phyloP scores from a whole-genome alignment of 23 red algal genomes.

The Chondrus crispus region DNA sequence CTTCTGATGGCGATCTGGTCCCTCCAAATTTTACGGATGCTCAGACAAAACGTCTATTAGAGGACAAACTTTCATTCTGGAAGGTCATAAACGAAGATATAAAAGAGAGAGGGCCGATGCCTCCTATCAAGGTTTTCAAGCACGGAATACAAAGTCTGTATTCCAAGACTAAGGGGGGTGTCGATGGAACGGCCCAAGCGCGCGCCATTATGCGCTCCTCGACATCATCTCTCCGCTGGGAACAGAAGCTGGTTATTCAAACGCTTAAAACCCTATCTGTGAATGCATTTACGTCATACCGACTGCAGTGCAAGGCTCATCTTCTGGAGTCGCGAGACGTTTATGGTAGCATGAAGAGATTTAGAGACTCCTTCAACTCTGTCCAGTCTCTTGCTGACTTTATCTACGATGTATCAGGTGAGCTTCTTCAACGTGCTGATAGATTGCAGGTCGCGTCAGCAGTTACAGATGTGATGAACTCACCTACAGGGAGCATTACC shows the following conservation, averaged over 20 bases:
- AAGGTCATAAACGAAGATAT: background rate
- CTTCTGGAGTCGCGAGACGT: background rate
- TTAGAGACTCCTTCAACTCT: background rate
- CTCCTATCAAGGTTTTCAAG: background rate
- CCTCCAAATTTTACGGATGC: background rate
- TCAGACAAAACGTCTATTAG: background rate
- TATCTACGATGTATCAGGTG: background rate
- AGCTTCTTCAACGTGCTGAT: too few relatives aligned
- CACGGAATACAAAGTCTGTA: background rate
- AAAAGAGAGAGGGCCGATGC: background rate
- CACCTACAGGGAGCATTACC: too few relatives aligned
- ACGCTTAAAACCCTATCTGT: background rate
- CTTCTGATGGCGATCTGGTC: background rate
- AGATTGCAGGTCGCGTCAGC: too few relatives aligned
- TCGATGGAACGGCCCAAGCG: background rate
- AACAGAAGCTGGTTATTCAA: background rate
- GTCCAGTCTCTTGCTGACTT: background rate
- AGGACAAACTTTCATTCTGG: background rate
- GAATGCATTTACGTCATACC: background rate
- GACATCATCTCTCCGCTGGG: background rate
- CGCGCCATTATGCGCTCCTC: background rate
- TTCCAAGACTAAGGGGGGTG: background rate
- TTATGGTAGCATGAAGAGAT: background rate
- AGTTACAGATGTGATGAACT: too few relatives aligned
- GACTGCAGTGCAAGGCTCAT: background rate